Base-by-base conservation (phyloP, 495 filamentous ascomycete species). In the Penicillium coprophilum region DNA sequence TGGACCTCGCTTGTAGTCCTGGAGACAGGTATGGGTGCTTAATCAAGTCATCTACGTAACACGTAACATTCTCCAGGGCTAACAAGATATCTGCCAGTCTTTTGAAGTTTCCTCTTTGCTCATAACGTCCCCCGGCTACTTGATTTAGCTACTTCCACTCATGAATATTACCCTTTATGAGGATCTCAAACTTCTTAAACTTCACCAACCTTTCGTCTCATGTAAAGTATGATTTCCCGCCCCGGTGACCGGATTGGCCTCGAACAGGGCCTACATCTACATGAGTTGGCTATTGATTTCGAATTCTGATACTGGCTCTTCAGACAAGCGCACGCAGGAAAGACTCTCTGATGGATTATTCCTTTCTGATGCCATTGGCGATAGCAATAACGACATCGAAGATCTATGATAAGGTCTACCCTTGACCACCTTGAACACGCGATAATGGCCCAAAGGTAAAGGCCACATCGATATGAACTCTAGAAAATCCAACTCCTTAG, bases 401-500 rank as follows among this genome's bases (percentile, higher is more conserved):
- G n/a, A n/a, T n/a, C n/a, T n/a, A n/a, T n/a, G n/a, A n/a, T n/a
- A n/a, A n/a, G n/a, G n/a, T n/a, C n/a, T n/a, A n/a, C n/a, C n/a
- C n/a, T n/a, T n/a, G n/a, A n/a, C n/a, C n/a, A n/a, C n/a, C n/a
- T n/a, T n/a, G n/a, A n/a, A n/a, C n/a, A n/a, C n/a, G n/a, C n/a
- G n/a, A n/a, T n/a, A n/a, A n/a, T n/a, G n/a, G n/a, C n/a, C n/a
- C n/a, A n/a, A n/a, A n/a, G n/a, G n/a, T n/a, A n/a, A n/a, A n/a
- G n/a, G n/a, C n/a, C n/a, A n/a, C n/a, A n/a, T 27, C 24, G 24
- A 27, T 27, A 5, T 27, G 24, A 27, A 27, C 24, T 27, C 24
- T 27, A 6, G 24, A 27, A 5, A 6, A 27, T 27, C 3, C n/a
- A n/a, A 80, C 75, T 80, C 77, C 80, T 82, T 78, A 79, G 78